phyloP scores from a whole-genome alignment of 768 basidiomycete species.

The Auriscalpium microsporum region DNA sequence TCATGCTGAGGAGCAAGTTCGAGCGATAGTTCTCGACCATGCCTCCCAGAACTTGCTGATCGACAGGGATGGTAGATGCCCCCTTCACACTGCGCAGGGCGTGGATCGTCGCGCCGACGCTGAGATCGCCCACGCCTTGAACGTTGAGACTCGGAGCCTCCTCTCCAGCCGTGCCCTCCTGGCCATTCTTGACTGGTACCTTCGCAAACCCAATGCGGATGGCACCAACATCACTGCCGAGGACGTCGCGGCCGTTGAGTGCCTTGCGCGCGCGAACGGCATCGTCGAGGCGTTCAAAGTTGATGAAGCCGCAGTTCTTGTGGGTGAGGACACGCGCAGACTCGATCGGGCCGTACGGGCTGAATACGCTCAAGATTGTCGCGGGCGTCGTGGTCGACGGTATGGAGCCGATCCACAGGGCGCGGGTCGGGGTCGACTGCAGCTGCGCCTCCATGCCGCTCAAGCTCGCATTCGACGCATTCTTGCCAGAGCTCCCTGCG shows the following conservation, averaged over 20 bases:
- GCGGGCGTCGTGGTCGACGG: slow-evolving; percentile 92
- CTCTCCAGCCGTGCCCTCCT: slow-evolving; percentile 52
- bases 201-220: slow-evolving; percentile 96
- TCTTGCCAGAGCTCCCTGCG: slow-evolving; percentile 38
- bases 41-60: slow-evolving; percentile 88
- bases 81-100: slow-evolving; percentile 84
- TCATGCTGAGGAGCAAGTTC: slow-evolving; percentile 84
- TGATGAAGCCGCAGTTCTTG: slow-evolving; percentile 96
- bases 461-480: slow-evolving; percentile 45
- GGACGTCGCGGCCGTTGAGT: slow-evolving; percentile 89
- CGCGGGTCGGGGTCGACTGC: slow-evolving; percentile 87
- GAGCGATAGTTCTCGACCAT: slow-evolving; percentile 92
- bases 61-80: slow-evolving; percentile 84
- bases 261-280: slow-evolving; percentile 94
- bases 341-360: slow-evolving; percentile 96
- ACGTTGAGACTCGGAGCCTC: slow-evolving; percentile 60
- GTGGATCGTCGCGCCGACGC: slow-evolving; percentile 82
- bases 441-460: slow-evolving; percentile 77
- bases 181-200: slow-evolving; percentile 85
- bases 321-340: slow-evolving; percentile 93
- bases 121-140: slow-evolving; percentile 77
- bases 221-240: slow-evolving; percentile 93
- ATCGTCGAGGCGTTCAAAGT: slow-evolving; percentile 95
- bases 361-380: slow-evolving; percentile 91
- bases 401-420: slow-evolving; percentile 96